These are phyloP conservation scores for Straminergon stramineum DNA, from an alignment of 225 moss, liverwort and hornwort species.

Conservation along the genomic window DNA sequence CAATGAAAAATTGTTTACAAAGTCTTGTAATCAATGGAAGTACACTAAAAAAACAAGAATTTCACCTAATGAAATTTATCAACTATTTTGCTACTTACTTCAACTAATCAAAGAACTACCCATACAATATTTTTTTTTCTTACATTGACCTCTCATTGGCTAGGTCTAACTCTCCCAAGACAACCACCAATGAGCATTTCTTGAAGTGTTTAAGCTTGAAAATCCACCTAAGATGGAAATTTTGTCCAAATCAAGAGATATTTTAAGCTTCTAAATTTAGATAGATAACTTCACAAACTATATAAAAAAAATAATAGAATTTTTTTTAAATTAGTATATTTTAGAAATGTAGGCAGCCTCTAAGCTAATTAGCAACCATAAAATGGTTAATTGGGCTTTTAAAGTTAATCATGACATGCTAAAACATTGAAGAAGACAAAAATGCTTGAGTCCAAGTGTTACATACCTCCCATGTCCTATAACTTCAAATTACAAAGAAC, in stretches of 20 bases:
- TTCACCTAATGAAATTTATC: fast-evolving
- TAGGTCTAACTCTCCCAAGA: not conserved
- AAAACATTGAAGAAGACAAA: fast-evolving
- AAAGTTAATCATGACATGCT: fast-evolving
- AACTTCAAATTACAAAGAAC: no score
- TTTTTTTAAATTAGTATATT: no score
- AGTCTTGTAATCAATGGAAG: not conserved
- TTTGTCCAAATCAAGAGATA: not conserved
- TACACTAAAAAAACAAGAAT: not conserved
- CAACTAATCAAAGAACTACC: not conserved
- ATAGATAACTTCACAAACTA: not conserved
- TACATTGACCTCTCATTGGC: not conserved
- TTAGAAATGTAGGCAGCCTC: fast-evolving
- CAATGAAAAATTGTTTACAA: not conserved
- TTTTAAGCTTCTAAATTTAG: fast-evolving
- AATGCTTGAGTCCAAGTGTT: fast-evolving
- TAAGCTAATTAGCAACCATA: fast-evolving
- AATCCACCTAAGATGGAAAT: not conserved
- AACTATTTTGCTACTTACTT: not conserved
- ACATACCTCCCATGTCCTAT: no score
- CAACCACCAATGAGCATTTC: fast-evolving
- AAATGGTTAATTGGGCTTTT: not conserved
- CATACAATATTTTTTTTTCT: not conserved
- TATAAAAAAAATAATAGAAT: not conserved
- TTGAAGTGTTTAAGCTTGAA: not conserved